Conservation (phyloP, 805 yeast genomes). For the Helenozyma baotianmanensis region DNA sequence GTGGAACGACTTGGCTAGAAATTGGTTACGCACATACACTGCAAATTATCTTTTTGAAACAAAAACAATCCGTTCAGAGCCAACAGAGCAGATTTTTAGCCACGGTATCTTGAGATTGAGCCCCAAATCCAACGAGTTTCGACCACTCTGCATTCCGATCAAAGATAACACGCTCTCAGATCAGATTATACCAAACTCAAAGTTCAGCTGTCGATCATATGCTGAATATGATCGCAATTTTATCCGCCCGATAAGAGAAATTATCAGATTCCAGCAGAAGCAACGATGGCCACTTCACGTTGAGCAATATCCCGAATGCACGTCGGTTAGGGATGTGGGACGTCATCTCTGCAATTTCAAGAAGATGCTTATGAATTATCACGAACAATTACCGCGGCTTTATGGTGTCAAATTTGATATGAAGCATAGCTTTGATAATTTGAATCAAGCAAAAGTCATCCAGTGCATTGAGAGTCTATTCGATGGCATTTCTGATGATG, state of each 20-base stretch:
- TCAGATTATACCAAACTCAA: constrained; percentile 18
- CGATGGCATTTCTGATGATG: constrained; percentile 5
- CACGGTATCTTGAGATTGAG: constrained; percentile 46
- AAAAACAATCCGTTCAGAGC: background rate
- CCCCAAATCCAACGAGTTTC: constrained; percentile 59
- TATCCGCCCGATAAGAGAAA: constrained; percentile 39
- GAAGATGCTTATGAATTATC: constrained; percentile 3
- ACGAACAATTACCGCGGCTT: constrained; percentile 29
- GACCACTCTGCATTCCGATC: constrained; percentile 55
- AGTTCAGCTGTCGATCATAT: constrained; percentile 29
- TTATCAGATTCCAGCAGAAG: constrained; percentile 16
- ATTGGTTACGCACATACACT: constrained; percentile 42
- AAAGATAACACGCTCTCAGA: background rate
- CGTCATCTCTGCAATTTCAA: constrained; percentile 35
- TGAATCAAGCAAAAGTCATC: constrained; percentile 46
- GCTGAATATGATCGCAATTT: constrained; percentile 29
- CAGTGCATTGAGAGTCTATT: constrained; percentile 26
- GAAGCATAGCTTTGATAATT: constrained; percentile 68
- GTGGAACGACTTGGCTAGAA: constrained; percentile 47
- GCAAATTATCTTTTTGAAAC: constrained; percentile 26
- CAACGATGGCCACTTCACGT: background rate
- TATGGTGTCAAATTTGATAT: constrained; percentile 71
- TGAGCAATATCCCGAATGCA: constrained; percentile 24
- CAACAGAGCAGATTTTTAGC: constrained; percentile 8
- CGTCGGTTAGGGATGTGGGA: constrained; percentile 46